Base-by-base conservation (phyloP, 768 basidiomycete species). In the Trichaptum fuscoviolaceum region DNA sequence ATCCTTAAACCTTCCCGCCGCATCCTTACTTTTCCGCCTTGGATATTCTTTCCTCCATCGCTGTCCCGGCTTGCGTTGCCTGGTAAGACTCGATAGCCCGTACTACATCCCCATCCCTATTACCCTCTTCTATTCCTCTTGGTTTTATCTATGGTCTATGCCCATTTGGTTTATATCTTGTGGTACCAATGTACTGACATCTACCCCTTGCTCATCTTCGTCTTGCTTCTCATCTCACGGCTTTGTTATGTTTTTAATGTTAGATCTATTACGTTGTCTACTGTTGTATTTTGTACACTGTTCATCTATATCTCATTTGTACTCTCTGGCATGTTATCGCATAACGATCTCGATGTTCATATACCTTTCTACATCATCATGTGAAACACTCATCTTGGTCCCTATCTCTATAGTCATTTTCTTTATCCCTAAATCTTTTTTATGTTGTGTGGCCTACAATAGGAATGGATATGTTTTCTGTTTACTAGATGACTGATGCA, bases 261-360 rank as follows among this genome's bases (percentile, higher is more conserved):
- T 52, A 52, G 42, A 52, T 12, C 20, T 30, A 30, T 20, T 52
- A 52, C 42, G 42, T 52, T 20, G 12, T 12, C 42, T 52, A 12
- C 10, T 52, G 42, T 52, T 52, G 42, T 52, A 52, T 52, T 52
- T 52, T 52, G 42, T 52, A 52, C 42, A 20, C 42, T 52, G 42
- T 15, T 52, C 42, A 52, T 52, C 42, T 52, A 52, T 52, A 52
- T 52, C 42, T 5, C 42, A 52, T 52, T 52, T 52, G 42, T 52
- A 52, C 42, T 52, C 17, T 36, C 42, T 20, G 42, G 42, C 42
- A 52, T 52, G 42, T 52, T 52, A 52, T 52, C 42, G 42, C 42
- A 52, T 52, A 52, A 52, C 42, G 42, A 52, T 52, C 42, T 52
- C 42, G 42, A 52, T 52, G 42, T 52, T 52, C 30, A 52, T 52